Conservation (phyloP, 192 early-diverging fungal species). For the Lobulomyces angularis region DNA sequence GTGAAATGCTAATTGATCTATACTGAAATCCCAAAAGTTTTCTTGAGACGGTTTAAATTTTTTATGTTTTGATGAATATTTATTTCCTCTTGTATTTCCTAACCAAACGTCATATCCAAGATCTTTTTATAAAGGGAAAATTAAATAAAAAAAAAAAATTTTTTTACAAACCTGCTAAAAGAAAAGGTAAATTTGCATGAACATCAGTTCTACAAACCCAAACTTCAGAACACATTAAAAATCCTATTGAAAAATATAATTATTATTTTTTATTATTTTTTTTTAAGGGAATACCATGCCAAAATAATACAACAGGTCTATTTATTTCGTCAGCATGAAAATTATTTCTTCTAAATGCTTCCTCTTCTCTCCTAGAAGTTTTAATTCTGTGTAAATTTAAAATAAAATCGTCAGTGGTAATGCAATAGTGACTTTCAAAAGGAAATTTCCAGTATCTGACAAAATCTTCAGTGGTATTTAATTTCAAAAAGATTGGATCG, state of each 20-base stretch:
- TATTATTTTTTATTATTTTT: background rate
- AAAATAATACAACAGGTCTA: constrained; percentile 77
- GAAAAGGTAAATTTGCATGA: constrained; percentile 57
- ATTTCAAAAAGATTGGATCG: constrained; percentile 16
- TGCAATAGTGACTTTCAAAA: constrained; percentile 70
- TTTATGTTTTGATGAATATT: constrained; percentile 79
- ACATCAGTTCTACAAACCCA: constrained; percentile 80
- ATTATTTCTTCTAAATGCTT: background rate
- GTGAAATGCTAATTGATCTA: constrained; percentile 78
- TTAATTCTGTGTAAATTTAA: constrained; percentile 75
- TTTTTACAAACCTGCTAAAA: constrained; percentile 58
- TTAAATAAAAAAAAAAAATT: constrained; percentile 1
- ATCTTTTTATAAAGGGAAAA: constrained; percentile 2
- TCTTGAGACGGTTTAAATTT: constrained; percentile 49
- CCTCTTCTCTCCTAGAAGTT: constrained; percentile 16
- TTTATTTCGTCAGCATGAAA: constrained; percentile 19
- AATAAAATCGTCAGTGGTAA: constrained; percentile 74
- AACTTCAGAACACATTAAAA: constrained; percentile 85
- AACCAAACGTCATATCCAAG: constrained; percentile 85
- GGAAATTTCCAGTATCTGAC: constrained; percentile 61
- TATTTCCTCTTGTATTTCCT: constrained; percentile 88
- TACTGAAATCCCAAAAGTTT: constrained; percentile 85
- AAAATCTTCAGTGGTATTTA: constrained; percentile 28
- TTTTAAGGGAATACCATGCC: constrained; percentile 48
- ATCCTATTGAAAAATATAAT: constrained; percentile 17